Conservation (phyloP, 371 early-diverging fungal species). For the Funneliformis caledonium region DNA sequence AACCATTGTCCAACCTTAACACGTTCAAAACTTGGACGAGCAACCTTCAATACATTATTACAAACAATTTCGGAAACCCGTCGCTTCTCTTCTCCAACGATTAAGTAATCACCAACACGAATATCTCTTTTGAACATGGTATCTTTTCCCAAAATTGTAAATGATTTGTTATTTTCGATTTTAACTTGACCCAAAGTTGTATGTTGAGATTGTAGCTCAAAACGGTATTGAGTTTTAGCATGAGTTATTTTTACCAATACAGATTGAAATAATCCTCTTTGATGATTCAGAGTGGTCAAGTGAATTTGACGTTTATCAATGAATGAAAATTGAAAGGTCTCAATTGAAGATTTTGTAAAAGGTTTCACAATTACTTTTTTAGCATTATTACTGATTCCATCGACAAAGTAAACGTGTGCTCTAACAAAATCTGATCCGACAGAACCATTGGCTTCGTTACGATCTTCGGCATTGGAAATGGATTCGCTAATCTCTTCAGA, state of each 20-base stretch:
- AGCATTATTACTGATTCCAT: neutral
- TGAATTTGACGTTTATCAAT: constrained; percentile 33
- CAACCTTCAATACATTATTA: constrained; percentile 20
- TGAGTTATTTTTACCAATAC: constrained; percentile 21
- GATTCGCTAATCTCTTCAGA: neutral
- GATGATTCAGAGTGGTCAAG: constrained; percentile 8
- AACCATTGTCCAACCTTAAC: constrained; percentile 8
- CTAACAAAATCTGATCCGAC: neutral
- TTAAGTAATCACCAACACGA: constrained; percentile 11
- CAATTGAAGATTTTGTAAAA: constrained; percentile 10
- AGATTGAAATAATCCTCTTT: constrained; percentile 15
- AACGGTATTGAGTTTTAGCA: constrained; percentile 29
- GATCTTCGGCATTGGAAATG: neutral
- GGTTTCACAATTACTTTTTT: constrained; percentile 7
- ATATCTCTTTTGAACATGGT: constrained; percentile 11
- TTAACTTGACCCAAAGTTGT: constrained; percentile 13
- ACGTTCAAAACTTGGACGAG: neutral
- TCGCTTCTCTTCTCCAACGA: constrained; percentile 25
- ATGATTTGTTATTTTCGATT: neutral
- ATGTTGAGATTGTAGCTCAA: neutral
- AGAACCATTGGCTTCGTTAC: no score
- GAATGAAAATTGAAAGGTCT: constrained; percentile 28
- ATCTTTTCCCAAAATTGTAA: constrained; percentile 5
- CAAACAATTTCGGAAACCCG: constrained; percentile 12
- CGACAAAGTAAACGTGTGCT: neutral